phyloP scores from a whole-genome alignment of 2,329 filamentous ascomycete species.

The Colletotrichum theobromicola region DNA sequence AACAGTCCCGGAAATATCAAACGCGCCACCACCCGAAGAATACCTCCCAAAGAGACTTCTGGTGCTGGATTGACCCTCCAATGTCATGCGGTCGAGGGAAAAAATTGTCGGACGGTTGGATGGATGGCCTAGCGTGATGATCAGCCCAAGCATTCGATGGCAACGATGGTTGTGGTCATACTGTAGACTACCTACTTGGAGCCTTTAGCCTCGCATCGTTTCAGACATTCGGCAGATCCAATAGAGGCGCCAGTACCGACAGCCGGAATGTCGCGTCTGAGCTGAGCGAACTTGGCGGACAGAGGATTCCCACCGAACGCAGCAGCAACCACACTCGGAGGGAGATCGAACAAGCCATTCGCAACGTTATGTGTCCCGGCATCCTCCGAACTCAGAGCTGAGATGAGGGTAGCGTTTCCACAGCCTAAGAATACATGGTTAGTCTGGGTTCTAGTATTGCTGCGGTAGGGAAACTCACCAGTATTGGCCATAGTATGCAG shows the following conservation, averaged over 20 bases:
- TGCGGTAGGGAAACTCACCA: slow-evolving; percentile 33
- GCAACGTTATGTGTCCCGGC: slow-evolving; percentile 53
- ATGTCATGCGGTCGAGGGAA: neutral
- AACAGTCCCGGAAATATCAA: neutral
- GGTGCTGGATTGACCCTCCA: neutral
- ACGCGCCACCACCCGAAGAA: neutral
- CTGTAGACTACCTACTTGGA: neutral
- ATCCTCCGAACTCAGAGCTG: slow-evolving; percentile 53
- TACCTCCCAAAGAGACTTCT: neutral
- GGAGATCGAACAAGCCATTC: slow-evolving; percentile 46
- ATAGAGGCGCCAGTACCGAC: slow-evolving; percentile 23
- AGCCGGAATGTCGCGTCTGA: slow-evolving; percentile 18
- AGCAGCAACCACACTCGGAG: slow-evolving; percentile 44
- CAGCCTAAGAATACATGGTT: slow-evolving; percentile 39
- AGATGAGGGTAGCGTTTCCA: slow-evolving; percentile 52
- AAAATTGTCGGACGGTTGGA: neutral
- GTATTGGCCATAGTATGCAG: slow-evolving; percentile 57
- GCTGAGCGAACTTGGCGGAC: slow-evolving; percentile 26
- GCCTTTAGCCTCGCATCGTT: slow-evolving; percentile 5
- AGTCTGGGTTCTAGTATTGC: neutral
- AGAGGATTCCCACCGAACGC: slow-evolving; percentile 38
- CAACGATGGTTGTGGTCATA: neutral
- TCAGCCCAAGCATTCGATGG: neutral
- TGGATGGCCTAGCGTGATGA: neutral
- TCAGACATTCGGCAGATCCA: slow-evolving; percentile 19